Evolutionary conservation across 208 protist species (phyloP).

Genomic region (Acanthamoeba royreba): DNA sequence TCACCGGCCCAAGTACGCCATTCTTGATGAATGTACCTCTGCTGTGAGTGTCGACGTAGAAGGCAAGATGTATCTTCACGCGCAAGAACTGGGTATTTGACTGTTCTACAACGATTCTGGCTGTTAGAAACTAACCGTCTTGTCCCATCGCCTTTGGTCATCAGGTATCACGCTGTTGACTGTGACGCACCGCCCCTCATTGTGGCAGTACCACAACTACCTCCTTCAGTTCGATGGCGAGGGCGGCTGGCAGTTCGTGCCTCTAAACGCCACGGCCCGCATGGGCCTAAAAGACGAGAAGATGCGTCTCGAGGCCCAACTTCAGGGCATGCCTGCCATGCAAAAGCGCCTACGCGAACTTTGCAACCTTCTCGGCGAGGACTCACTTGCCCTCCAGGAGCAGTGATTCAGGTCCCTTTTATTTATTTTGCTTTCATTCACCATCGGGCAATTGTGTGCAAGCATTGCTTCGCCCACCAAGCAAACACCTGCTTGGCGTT

Average conservation of each 20-base stretch:
- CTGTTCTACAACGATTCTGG: too few species aligned
- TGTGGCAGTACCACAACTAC: conserved; percentile 71
- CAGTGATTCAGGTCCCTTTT: too few species aligned
- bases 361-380: not conserved
- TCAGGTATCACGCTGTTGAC: conserved; percentile 71
- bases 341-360: not conserved
- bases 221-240: conserved; percentile 66
- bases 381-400: not conserved
- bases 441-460: too few species aligned
- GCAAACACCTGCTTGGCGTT: too few species aligned
- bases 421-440: too few species aligned
- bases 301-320: not conserved
- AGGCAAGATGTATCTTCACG: conserved; percentile 57
- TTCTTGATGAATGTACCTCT: conserved; percentile 72
- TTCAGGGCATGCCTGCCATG: conserved; percentile 11
- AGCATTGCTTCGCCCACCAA: too few species aligned
- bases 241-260: conserved; percentile 22
- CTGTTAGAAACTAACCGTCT: too few species aligned
- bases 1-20: conserved; percentile 65
- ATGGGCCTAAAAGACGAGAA: not conserved
- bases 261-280: not conserved
- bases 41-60: conserved; percentile 72
- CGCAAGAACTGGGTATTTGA: conserved; percentile 54
- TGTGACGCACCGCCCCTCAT: conserved; percentile 71
- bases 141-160: too few species aligned